Base-by-base conservation (phyloP, 2,329 filamentous ascomycete species). In the Raffaelea ambrosiae region DNA sequence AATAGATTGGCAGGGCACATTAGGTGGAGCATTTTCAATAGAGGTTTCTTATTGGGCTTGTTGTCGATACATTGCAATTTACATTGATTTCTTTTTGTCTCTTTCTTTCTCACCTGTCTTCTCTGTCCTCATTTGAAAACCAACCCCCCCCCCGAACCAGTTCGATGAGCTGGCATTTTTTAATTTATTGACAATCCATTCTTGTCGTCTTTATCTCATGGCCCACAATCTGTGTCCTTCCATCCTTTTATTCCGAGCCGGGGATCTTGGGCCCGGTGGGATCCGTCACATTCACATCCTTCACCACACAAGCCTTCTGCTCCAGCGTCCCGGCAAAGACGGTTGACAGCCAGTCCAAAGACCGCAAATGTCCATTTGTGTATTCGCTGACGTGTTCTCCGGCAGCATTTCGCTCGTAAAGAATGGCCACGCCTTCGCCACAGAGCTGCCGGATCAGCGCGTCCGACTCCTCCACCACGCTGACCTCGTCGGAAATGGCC, bases 391-490 rank as follows among this genome's bases (percentile, higher is more conserved):
- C 4, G 19, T 40, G 39, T 13, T 21, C 39, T 5, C 39, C 39
- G 3, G 22, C 39, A 3, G 39, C 22, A 19, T 40, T 40, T 13
- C 39, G 39, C 13, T 40, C 19, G 19, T 40, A 40, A 13, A 13
- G 13, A 39, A 73, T 66, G 10, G 60, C 64, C 1, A 63, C 67
- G 3, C 69, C 69, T 4, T 57, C 58, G 1, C 44, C 51, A 48
- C 70, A 74, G 49, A 66, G 70, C 22, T 57, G 54, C 0, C 61
- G 41, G 1, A 71, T 58, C 19, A 73, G 53, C 0, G 48, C 56
- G 19, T 40, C 39, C 19, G 39, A 20, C 19, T 40, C 39, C 5
- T 9, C 19, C 10, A 40, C 22, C 5, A 10, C 3, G 39, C 39
- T 21, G 19, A 40, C 8, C 39, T 40, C 18, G 19, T 40, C 39